These are phyloP conservation scores for Malassezia globosa DNA, from an alignment of 1,284 basidiomycete species.

Conservation along the genomic window DNA sequence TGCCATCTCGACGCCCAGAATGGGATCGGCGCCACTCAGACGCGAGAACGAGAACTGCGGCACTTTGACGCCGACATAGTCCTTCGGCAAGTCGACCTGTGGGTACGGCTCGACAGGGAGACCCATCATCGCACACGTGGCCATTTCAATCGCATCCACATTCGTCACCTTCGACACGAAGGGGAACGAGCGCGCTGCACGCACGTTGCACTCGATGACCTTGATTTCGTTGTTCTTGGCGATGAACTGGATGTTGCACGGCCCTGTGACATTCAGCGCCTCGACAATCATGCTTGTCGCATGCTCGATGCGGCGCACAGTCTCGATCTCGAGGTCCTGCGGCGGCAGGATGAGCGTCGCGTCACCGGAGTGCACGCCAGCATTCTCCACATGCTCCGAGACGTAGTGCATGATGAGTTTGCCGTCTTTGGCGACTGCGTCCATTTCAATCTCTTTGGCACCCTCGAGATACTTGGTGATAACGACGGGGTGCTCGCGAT, in stretches of 20 bases:
- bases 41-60: conserved; percentile 97
- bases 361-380: conserved; percentile 93
- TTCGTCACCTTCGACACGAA: conserved; percentile 98
- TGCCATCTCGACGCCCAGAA: conserved; percentile 99
- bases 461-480: conserved; percentile 99
- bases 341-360: conserved; percentile 95
- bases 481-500: conserved; percentile 92
- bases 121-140: conserved; percentile 93
- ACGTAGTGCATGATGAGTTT: conserved; percentile 99
- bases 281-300: conserved; percentile 95
- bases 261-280: conserved; percentile 86
- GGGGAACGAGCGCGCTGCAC: conserved; percentile 94
- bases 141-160: conserved; percentile 92
- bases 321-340: conserved; percentile 91
- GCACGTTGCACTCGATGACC: conserved; percentile 97
- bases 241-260: conserved; percentile 99
- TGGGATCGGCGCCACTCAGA: conserved; percentile 86
- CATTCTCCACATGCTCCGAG: conserved; percentile 98
- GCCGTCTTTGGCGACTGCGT: conserved; percentile 89
- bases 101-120: conserved; percentile 83
- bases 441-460: conserved; percentile 99
- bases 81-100: conserved; percentile 67
- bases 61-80: conserved; percentile 97
- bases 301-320: conserved; percentile 86
- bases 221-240: conserved; percentile 99